phyloP scores from a whole-genome alignment of 2,329 filamentous ascomycete genomes.

The Fusarium brachygibbosum region DNA sequence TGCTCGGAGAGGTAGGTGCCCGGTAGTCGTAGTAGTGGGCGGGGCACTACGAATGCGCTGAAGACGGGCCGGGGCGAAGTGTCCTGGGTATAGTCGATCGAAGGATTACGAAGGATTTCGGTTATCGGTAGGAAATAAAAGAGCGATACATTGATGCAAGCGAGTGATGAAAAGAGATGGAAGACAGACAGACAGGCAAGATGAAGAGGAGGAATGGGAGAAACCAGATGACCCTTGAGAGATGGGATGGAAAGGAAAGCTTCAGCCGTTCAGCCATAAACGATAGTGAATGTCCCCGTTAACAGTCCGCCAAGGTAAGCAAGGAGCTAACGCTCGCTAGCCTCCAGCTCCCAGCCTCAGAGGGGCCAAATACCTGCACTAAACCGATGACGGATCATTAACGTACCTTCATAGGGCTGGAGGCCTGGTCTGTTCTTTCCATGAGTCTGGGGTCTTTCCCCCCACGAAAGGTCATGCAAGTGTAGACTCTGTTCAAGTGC shows the following conservation, averaged over 20 bases:
- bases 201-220: conserved; percentile 27
- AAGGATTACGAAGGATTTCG: conserved; percentile 17
- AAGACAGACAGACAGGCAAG: conserved; percentile 10
- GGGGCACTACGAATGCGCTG: conserved; percentile 28
- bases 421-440: conserved; percentile 14
- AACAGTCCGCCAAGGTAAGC: conserved; percentile 1
- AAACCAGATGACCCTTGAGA: conserved; percentile 19
- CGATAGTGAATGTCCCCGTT: conserved; percentile 7
- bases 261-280: conserved; percentile 40
- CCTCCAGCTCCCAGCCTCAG: conserved; percentile 22
- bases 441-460: conserved; percentile 18
- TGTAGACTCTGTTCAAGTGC: conserved; percentile 12
- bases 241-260: conserved; percentile 10
- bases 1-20: conserved; percentile 14
- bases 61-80: conserved; percentile 4
- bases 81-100: conserved; percentile 5
- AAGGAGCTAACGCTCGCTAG: conserved; percentile 20
- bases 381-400: conserved; percentile 21
- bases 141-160: conserved; percentile 16
- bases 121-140: conserved; percentile 22
- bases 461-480: conserved; percentile 1
- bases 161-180: conserved; percentile 7
- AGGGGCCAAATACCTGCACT: conserved; percentile 1
- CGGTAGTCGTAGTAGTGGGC: conserved; percentile 20
- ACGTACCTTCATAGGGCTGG: conserved; percentile 26